phyloP scores from a whole-genome alignment of 2,329 filamentous ascomycete species.

The Fusarium mundagurra region DNA sequence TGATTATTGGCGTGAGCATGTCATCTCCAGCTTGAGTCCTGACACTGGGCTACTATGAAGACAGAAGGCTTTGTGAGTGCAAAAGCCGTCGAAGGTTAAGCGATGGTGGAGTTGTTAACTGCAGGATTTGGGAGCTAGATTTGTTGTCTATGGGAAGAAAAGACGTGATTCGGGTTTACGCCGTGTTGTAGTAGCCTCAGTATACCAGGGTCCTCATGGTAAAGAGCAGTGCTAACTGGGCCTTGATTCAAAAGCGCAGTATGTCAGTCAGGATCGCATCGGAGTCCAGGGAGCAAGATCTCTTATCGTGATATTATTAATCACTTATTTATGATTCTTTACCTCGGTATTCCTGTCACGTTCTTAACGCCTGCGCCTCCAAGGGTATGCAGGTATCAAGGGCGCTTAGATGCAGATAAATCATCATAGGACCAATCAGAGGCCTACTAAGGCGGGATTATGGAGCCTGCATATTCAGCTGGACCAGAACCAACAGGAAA shows the following conservation, averaged over 20 bases:
- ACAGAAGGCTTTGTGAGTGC: fast-evolving
- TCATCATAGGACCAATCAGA: not conserved
- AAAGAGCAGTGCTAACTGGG: too few species aligned
- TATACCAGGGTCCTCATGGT: too few species aligned
- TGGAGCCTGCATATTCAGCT: not conserved
- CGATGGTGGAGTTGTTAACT: not conserved
- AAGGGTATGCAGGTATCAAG: not conserved
- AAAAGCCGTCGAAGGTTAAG: not conserved
- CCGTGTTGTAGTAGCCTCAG: too few species aligned
- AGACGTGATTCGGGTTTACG: too few species aligned
- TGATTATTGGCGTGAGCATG: not conserved
- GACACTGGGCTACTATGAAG: fast-evolving
- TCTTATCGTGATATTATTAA: not conserved
- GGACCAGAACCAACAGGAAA: not conserved
- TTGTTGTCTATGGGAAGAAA: too few species aligned
- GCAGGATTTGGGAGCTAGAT: not conserved
- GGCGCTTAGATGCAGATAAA: not conserved
- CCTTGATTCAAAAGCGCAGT: too few species aligned
- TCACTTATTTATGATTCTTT: not conserved
- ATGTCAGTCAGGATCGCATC: too few species aligned
- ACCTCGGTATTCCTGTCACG: not conserved
- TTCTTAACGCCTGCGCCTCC: not conserved
- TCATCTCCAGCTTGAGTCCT: fast-evolving
- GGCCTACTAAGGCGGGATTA: not conserved
- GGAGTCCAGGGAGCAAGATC: too few species aligned